phyloP scores from a whole-genome alignment of 2,329 filamentous ascomycete genomes.

The Trichophyton equinum region DNA sequence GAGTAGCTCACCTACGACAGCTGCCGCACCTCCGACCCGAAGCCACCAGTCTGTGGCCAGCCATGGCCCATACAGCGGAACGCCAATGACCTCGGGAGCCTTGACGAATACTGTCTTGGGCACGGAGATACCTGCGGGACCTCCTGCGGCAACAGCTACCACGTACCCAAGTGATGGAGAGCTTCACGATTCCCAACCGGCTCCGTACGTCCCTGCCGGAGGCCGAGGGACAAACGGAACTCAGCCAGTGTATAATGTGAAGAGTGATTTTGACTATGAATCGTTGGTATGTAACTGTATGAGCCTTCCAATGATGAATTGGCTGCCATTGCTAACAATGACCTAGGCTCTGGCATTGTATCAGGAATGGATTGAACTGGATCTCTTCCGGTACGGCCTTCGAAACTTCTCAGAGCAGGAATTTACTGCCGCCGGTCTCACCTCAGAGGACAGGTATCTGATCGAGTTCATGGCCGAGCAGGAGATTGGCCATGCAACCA shows the following conservation, averaged over 20 bases:
- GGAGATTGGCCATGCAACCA: conserved; percentile 63
- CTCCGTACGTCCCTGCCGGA: conserved; percentile 59
- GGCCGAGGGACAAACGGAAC: conserved; percentile 69
- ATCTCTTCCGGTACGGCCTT: conserved; percentile 67
- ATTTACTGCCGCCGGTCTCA: conserved; percentile 56
- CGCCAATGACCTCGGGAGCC: conserved; percentile 57
- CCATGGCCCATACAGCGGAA: conserved; percentile 51
- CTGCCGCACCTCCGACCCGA: conserved; percentile 9
- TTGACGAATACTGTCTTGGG: conserved; percentile 44
- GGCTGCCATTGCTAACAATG: neutral
- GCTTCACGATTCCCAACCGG: conserved; percentile 54
- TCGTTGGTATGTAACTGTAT: conserved; percentile 41
- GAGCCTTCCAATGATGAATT: neutral
- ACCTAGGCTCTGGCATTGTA: conserved; percentile 53
- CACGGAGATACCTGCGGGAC: conserved; percentile 44
- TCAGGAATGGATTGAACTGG: conserved; percentile 75
- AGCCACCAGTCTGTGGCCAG: conserved; percentile 1
- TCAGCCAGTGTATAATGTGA: conserved; percentile 59
- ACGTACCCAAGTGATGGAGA: conserved; percentile 60
- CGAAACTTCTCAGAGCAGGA: conserved; percentile 56
- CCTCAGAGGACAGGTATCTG: conserved; percentile 54
- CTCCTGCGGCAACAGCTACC: conserved; percentile 49
- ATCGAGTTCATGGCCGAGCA: conserved; percentile 68
- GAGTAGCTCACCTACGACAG: neutral
- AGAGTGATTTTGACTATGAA: conserved; percentile 74